Evolutionary conservation across 2,329 filamentous ascomycete genomes (phyloP).

Genomic region (Xylaria multiplex): DNA sequence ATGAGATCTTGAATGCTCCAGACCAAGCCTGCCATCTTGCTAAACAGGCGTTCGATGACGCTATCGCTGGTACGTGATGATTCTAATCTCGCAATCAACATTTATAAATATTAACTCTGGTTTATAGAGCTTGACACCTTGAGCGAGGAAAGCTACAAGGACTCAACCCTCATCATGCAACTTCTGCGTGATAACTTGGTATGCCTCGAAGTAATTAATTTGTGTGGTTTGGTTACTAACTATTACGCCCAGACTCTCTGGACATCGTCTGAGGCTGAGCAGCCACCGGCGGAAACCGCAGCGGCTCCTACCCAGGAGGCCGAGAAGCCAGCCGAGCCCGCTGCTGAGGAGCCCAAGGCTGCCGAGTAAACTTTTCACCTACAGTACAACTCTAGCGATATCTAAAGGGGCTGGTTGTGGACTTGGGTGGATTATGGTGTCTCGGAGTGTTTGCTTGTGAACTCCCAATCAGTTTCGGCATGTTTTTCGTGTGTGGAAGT

Average conservation of each 20-base stretch:
- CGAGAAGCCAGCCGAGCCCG: conserved; percentile 66
- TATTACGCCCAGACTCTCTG: conserved; percentile 80
- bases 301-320: conserved; percentile 64
- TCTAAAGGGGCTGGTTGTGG: conserved; percentile 57
- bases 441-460: conserved; percentile 70
- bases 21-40: conserved; percentile 98
- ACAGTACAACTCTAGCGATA: conserved; percentile 54
- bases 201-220: conserved; percentile 50
- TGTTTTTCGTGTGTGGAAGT: conserved; percentile 62
- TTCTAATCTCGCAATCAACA: neutral
- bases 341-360: conserved; percentile 75
- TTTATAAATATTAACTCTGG: conserved; percentile 40
- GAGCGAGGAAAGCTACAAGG: conserved; percentile 99
- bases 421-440: conserved; percentile 66
- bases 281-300: conserved; percentile 69
- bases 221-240: conserved; percentile 1
- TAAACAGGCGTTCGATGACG: conserved; percentile 96
- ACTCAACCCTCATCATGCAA: conserved; percentile 99
- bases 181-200: conserved; percentile 96
- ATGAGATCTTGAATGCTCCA: conserved; percentile 98
- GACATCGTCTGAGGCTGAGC: conserved; percentile 98
- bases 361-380: conserved; percentile 62
- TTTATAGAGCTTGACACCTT: conserved; percentile 88
- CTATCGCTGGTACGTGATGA: conserved; percentile 75
- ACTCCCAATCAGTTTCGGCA: conserved; percentile 59